Evolutionary conservation across 2,329 filamentous ascomycete species (phyloP), one percentile per base, ranked within the genome.

Genomic region (Ophiostoma ulmi): DNA sequence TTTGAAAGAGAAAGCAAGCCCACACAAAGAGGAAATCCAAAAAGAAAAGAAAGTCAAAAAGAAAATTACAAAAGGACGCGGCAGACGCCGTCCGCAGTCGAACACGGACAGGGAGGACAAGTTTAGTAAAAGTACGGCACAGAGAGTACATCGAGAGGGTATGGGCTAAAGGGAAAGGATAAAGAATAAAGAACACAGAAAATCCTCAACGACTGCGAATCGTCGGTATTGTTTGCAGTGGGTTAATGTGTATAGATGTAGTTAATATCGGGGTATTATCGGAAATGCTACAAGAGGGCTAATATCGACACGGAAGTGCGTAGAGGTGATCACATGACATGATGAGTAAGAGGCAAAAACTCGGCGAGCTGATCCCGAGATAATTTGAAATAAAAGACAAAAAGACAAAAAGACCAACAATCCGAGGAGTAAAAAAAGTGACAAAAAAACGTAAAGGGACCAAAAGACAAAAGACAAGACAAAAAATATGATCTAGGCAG

Each of bases 401-500:
- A 48, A 48, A 17, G 3, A n/a, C 7, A 2, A 22, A 26, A 26
- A 13, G n/a, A 26, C 11, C 13, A 58, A 17, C 8, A n/a, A 22
- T 22, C 3, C 14, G 39, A 44, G 39, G 39, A 55, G 13, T 55
- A 22, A 6, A 22, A 26, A 22, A 55, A 22, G 52, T n/a, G n/a
- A 44, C 2, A 13, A 17, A 5, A 26, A 17, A 17, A 55, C 10
- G 7, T 3, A 26, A 8, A 55, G 0, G 13, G n/a, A 20, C 20
- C n/a, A 36, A 36, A n/a, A 63, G 14, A 36, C 3, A 5, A 63
- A 63, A 36, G n/a, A 55, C 22, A 20, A n/a, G 14, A 20, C 22
- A 55, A 55, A 36, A 52, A 31, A 22, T 13, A 20, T 36, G 75
- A 74, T 74, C 74, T 70, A 74, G 74, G 77, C 77, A 78, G 77